Conservation (phyloP, 371 early-diverging fungal species). For the Saksenaea vasiformis region DNA sequence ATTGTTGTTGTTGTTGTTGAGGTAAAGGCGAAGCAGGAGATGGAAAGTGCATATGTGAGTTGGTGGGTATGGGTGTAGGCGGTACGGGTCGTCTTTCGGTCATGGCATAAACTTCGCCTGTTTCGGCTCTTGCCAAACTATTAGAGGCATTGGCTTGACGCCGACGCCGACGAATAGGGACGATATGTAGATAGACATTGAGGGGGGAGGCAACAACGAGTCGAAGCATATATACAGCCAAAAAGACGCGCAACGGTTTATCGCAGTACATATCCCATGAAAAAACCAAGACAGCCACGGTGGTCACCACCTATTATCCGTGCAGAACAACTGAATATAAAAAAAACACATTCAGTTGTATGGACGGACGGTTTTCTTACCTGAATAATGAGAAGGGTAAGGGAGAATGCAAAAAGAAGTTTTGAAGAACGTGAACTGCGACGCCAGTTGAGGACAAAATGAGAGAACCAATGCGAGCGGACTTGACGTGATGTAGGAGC, state of each 20-base stretch:
- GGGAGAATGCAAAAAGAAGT: conserved; percentile 34
- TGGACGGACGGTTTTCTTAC: conserved; percentile 6
- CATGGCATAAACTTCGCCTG: conserved; percentile 38
- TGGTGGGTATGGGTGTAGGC: conserved; percentile 26
- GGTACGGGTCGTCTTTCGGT: conserved; percentile 30
- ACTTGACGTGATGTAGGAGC: conserved; percentile 48
- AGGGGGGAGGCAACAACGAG: conserved; percentile 42
- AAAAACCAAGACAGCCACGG: conserved; percentile 35
- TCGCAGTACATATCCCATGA: conserved; percentile 54
- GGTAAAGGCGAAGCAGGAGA: conserved; percentile 13
- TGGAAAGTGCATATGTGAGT: conserved; percentile 16
- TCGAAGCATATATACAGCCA: conserved; percentile 46
- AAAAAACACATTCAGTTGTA: neutral
- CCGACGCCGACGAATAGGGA: conserved; percentile 37
- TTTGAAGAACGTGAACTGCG: conserved; percentile 48
- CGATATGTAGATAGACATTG: conserved; percentile 43
- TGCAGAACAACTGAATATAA: neutral
- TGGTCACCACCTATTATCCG: conserved; percentile 26
- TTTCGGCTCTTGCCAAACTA: conserved; percentile 21
- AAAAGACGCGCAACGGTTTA: conserved; percentile 45
- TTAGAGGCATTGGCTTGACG: conserved; percentile 10
- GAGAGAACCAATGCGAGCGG: conserved; percentile 52
- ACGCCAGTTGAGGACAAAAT: conserved; percentile 49
- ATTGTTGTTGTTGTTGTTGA: conserved; percentile 5
- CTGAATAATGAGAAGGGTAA: conserved; percentile 39